A percentile compares a stretch with the other conserved stretches of the same genome.
phyloP scores from a whole-genome alignment of 306 rosid species.

The Nissolia schottii region DNA sequence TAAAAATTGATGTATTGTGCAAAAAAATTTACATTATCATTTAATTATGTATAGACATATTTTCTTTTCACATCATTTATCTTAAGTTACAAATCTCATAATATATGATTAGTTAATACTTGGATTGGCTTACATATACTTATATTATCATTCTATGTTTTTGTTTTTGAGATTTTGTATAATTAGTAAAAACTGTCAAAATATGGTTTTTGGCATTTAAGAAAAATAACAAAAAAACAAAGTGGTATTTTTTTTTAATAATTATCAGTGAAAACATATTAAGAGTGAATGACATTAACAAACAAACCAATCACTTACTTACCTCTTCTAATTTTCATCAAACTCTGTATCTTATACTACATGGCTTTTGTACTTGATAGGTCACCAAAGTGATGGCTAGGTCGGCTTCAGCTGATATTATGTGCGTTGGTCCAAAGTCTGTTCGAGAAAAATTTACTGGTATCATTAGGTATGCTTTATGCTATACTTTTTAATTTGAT shows the following conservation, averaged over 20 bases:
- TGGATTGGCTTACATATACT: no score
- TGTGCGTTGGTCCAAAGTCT: slow-evolving; percentile 84
- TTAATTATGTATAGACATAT: no score
- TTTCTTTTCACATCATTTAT: no score
- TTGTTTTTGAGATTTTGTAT: not conserved
- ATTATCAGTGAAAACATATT: not conserved
- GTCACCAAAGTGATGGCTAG: slow-evolving; percentile 81
- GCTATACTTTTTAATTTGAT: not conserved
- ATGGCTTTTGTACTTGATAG: slow-evolving; percentile 27
- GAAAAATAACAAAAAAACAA: no score
- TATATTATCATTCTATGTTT: not conserved
- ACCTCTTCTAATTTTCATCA: not conserved
- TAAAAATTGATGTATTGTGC: no score
- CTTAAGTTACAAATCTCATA: no score
- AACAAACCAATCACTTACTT: not conserved
- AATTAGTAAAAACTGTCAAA: no score
- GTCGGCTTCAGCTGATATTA: slow-evolving; percentile 68
- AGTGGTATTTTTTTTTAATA: not conserved
- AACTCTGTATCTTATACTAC: not conserved
- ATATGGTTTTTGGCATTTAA: no score
- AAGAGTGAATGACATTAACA: not conserved
- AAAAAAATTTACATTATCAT: no score
- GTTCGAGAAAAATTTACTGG: slow-evolving; percentile 79
- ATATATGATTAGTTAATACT: no score
- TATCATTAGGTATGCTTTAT: slow-evolving; percentile 52